Percentiles rank a stretch among this genome's conserved stretches.
Evolutionary conservation across 208 protist species (phyloP).

Genomic region (Herpetomonas samuelpessoai): DNA sequence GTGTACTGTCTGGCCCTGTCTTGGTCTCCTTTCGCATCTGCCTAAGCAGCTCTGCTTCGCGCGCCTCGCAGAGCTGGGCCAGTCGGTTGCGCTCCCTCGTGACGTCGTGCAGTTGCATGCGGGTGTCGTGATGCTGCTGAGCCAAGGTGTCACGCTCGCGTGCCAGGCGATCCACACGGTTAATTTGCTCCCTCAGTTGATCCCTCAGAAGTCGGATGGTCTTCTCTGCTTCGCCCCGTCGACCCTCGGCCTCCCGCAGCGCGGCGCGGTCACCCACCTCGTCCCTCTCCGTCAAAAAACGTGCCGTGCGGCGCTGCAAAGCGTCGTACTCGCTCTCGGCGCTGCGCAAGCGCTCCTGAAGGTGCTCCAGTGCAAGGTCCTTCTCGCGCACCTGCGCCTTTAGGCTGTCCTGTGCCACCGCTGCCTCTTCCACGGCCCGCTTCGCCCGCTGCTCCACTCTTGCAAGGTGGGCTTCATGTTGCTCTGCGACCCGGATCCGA

Average conservation of each 20-base stretch:
- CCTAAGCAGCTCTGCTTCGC: constrained; percentile 22
- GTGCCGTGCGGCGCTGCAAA: constrained; percentile 38
- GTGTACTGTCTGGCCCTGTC: too few species aligned
- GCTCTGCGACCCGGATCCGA: constrained; percentile 64
- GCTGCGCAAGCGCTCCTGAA: constrained; percentile 42
- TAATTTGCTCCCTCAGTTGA: constrained; percentile 27
- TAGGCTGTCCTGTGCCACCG: constrained; percentile 37
- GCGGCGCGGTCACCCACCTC: constrained; percentile 25
- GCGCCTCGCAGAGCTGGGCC: constrained; percentile 32
- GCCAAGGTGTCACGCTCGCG: constrained; percentile 34
- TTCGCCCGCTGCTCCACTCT: constrained; percentile 53
- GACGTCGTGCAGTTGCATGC: constrained; percentile 30
- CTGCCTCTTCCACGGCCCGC: constrained; percentile 49
- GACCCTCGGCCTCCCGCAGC: constrained; percentile 34
- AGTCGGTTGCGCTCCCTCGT: constrained; percentile 33
- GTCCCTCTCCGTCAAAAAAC: constrained; percentile 28
- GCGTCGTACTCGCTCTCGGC: constrained; percentile 74
- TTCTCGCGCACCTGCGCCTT: constrained; percentile 57
- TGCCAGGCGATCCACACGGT: constrained; percentile 12
- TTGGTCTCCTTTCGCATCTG: constrained; percentile 13
- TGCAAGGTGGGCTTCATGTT: constrained; percentile 78
- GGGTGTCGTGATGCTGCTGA: constrained; percentile 30
- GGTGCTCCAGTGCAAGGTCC: constrained; percentile 29
- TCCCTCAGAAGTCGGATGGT: constrained; percentile 36
- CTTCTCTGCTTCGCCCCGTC: constrained; percentile 28